Percentiles rank a stretch among this genome's conserved stretches.
Conservation (phyloP, 2,329 filamentous ascomycete genomes). For the Zasmidium citrigriseum region DNA sequence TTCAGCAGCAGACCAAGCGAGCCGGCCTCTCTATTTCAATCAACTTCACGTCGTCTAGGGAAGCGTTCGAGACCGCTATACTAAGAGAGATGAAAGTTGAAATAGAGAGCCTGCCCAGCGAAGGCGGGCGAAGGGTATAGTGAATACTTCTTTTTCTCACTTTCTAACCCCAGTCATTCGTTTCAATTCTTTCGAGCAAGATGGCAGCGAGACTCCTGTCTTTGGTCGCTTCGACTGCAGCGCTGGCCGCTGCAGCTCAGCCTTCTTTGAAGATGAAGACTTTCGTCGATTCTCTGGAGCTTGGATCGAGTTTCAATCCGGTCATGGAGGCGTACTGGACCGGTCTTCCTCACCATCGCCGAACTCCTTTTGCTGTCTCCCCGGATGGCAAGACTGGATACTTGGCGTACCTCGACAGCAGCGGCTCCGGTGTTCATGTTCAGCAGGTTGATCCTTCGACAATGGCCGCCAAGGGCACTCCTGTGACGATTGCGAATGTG, state of each 20-base stretch:
- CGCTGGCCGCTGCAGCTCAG: constrained; percentile 36
- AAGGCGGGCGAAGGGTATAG: background rate
- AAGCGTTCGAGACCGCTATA: background rate
- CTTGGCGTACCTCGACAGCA: constrained; percentile 61
- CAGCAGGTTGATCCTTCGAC: constrained; percentile 58
- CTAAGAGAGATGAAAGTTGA: background rate
- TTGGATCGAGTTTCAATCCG: constrained; percentile 57
- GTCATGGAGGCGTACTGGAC: constrained; percentile 65
- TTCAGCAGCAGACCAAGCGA: constrained; percentile 3
- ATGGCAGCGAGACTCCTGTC: constrained; percentile 19
- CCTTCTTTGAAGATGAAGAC: constrained; percentile 46
- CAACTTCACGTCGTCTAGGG: background rate
- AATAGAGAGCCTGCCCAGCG: background rate
- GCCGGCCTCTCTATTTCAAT: constrained; percentile 3
- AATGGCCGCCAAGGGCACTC: constrained; percentile 55
- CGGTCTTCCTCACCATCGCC: constrained; percentile 60
- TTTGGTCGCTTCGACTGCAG: constrained; percentile 29
- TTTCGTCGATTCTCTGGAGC: constrained; percentile 46
- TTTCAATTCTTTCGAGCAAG: constrained; percentile 11
- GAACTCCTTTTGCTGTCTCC: constrained; percentile 64
- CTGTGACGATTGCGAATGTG: constrained; percentile 54
- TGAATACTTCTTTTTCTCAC: background rate
- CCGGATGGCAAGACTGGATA: constrained; percentile 61
- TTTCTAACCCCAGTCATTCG: constrained; percentile 10
- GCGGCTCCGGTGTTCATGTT: constrained; percentile 57